Base-by-base conservation (phyloP, 148 eudicot genomes). In the Cornus florida region DNA sequence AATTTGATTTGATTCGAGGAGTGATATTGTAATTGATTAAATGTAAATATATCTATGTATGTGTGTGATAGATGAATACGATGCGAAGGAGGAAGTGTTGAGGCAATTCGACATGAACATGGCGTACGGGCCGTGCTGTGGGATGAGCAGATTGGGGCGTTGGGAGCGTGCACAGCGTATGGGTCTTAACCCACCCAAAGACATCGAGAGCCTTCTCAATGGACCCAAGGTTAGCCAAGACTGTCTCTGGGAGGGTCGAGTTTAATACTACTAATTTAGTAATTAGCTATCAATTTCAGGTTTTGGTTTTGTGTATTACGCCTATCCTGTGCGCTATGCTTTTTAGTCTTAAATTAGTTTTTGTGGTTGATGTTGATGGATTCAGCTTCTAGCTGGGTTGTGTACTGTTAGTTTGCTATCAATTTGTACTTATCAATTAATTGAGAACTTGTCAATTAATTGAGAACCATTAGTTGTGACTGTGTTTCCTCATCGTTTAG, bases 31-130 rank as follows among this genome's bases (percentile, higher is more conserved):
- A 7, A 60, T 16, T 14, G n/a, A 10, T 14, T 60, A 1, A 60
- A 14, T 60, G 14, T 50, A 16, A 6, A 4, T 75, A 69, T 76
- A 41, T 28, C 0, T n/a, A 16, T 12, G 73, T 41, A 24, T 10
- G 4, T 1, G 22, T 59, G 14, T 70, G 48, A 17, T 81, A 91
- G 92, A 88, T 75, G 84, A 82, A 20, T 72, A 75, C 77, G 97
- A 89, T 79, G 80, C 20, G 57, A 86, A 83, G 7, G 94, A 89
- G 88, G 90, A 86, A 76, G 76, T 87, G 74, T 69, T 92, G 84
- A 91, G 92, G 89, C 92, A 91, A 74, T 92, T 92, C 48, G 97
- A 92, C 86, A 85, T 89, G 89, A 92, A 90, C 75, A 87, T 92
- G 91, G 86, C 81, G 5, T 92, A 90, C 48, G 95, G 95, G 74